A percentile compares a stretch with the other conserved stretches of the same genome.
These are phyloP conservation scores for Quercus berberidifolia DNA, from an alignment of 306 rosid genomes.

Conservation along the genomic window DNA sequence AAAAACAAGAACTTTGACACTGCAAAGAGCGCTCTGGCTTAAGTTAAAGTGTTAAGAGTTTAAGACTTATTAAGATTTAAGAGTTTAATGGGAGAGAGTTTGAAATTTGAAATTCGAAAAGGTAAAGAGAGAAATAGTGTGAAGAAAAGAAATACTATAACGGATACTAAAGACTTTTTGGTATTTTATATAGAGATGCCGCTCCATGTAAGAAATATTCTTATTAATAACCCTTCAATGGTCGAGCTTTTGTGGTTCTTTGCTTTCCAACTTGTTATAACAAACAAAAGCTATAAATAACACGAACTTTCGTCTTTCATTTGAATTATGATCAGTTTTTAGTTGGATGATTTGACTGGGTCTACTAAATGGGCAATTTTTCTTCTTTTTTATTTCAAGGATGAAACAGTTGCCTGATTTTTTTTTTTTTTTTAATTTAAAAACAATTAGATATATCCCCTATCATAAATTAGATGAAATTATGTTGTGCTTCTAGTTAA, in stretches of 20 bases:
- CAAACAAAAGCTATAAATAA: too few species aligned
- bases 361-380: not conserved
- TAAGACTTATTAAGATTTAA: not conserved
- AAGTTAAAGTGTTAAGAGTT: not conserved
- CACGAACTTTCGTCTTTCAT: not conserved
- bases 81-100: constrained; percentile 6
- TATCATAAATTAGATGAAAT: too few species aligned
- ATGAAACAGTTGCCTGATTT: too few species aligned
- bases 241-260: too few species aligned
- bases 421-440: too few species aligned
- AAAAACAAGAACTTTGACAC: not conserved
- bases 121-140: not conserved
- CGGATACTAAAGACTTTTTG: constrained; percentile 35
- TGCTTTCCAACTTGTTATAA: too few species aligned
- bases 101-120: constrained; percentile 61
- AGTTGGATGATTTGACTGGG: not conserved
- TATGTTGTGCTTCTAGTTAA: too few species aligned
- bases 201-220: not conserved
- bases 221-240: not conserved
- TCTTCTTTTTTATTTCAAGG: not conserved
- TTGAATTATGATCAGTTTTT: not conserved
- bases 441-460: too few species aligned
- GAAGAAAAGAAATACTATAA: constrained; percentile 12
- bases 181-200: not conserved
- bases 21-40: constrained; percentile 7